Conservation (phyloP, 129 eudicot species). For the Rutidosis leptorrhynchoides region DNA sequence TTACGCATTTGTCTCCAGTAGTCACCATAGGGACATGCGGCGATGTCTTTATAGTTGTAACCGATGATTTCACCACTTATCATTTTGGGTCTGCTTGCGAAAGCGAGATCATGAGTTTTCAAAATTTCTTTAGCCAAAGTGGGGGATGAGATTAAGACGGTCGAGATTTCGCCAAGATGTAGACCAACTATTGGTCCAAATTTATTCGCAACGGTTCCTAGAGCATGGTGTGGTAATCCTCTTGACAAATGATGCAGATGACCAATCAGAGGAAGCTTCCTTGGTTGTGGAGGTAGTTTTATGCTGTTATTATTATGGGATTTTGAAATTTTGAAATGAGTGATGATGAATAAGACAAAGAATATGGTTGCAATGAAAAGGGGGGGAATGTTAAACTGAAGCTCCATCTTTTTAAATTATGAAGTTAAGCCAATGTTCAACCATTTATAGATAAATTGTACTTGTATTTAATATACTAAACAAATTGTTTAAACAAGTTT, state of each 20-base stretch:
- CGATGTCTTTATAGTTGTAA: conserved; percentile 17
- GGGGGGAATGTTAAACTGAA: no score
- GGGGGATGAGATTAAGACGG: conserved; percentile 27
- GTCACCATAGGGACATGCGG: no score
- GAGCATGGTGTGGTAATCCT: conserved; percentile 23
- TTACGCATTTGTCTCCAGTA: no score
- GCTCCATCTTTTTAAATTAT: no score
- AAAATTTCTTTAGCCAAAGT: conserved; percentile 28
- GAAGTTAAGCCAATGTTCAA: no score
- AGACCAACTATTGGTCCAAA: conserved; percentile 36
- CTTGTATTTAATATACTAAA: no score
- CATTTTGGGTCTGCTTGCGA: conserved; percentile 26
- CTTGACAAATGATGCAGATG: conserved; percentile 20
- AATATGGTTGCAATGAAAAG: no score
- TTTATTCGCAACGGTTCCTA: conserved; percentile 13
- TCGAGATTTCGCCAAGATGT: conserved; percentile 27
- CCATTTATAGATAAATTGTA: no score
- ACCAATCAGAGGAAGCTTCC: background rate
- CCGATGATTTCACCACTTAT: background rate
- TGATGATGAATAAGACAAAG: no score
- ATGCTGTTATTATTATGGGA: no score
- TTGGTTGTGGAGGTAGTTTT: conserved; percentile 17
- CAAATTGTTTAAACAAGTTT: no score
- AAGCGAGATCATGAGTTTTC: background rate
- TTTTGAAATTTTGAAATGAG: no score